Percentiles rank a stretch among this genome's conserved stretches.
Evolutionary conservation across 441 rosid species (phyloP).

Genomic region (Heliophila coronopifolia): DNA sequence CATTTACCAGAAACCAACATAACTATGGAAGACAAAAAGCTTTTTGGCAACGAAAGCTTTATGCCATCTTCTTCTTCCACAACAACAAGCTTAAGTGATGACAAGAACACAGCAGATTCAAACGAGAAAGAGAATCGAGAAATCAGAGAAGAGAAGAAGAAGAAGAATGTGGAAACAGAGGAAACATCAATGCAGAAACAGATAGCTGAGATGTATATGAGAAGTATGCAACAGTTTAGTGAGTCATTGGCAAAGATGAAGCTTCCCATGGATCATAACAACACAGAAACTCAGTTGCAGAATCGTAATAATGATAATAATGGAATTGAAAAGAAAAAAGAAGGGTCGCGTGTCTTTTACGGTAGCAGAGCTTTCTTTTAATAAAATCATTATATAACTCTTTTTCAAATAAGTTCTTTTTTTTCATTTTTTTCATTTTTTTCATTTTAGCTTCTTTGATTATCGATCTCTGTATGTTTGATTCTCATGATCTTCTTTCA

Average conservation of each 20-base stretch:
- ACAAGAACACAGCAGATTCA: constrained; percentile 53
- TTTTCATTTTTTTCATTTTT: no score
- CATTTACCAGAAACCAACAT: constrained; percentile 37
- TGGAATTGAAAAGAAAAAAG: constrained; percentile 53
- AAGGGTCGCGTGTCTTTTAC: constrained; percentile 75
- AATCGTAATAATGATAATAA: constrained; percentile 18
- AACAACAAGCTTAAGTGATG: constrained; percentile 67
- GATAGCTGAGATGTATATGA: constrained; percentile 93
- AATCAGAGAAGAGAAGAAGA: constrained; percentile 17
- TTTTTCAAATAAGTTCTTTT: constrained; percentile 5
- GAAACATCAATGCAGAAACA: constrained; percentile 84
- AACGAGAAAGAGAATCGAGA: constrained; percentile 40
- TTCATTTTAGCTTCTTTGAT: constrained; percentile 11
- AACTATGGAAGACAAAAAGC: constrained; percentile 37
- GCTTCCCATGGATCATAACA: constrained; percentile 67
- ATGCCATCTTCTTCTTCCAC: constrained; percentile 69
- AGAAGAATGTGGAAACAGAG: constrained; percentile 33
- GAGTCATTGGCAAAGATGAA: constrained; percentile 88
- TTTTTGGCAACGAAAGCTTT: constrained; percentile 42
- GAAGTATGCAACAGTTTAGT: constrained; percentile 84
- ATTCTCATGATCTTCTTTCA: no score
- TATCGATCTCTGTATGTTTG: no score
- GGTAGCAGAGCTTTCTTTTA: constrained; percentile 95
- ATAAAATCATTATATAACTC: background rate
- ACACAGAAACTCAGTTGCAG: constrained; percentile 34